phyloP scores from a whole-genome alignment of 164 flowering plant genomes.

The Annona cherimola region DNA sequence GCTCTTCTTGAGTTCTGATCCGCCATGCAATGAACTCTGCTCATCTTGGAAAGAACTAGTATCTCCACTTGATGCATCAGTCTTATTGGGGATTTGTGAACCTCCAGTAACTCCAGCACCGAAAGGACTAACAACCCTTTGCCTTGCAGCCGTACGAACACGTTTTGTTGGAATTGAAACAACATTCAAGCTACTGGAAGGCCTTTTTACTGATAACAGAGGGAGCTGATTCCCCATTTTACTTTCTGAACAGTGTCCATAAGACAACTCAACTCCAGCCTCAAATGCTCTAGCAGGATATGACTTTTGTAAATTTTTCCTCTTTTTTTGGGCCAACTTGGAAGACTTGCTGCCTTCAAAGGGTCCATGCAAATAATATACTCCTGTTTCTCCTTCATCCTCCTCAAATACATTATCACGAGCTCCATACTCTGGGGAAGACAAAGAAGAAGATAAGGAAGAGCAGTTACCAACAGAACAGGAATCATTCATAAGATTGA shows the following conservation, averaged over 20 bases:
- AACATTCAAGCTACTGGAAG: constrained; percentile 50
- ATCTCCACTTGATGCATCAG: constrained; percentile 97
- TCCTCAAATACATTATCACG: constrained; percentile 57
- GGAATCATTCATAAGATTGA: background rate
- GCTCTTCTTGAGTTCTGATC: constrained; percentile 47
- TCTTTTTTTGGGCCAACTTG: constrained; percentile 49
- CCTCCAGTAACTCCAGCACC: constrained; percentile 41
- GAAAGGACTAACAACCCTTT: constrained; percentile 64
- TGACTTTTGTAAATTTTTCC: constrained; percentile 40
- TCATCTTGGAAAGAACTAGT: constrained; percentile 96
- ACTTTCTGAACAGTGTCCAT: constrained; percentile 40
- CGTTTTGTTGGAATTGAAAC: constrained; percentile 85
- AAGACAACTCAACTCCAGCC: constrained; percentile 40
- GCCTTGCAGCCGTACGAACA: constrained; percentile 88
- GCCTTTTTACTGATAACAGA: constrained; percentile 52
- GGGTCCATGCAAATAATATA: constrained; percentile 48
- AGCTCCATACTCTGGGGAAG: constrained; percentile 40
- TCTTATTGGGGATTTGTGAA: constrained; percentile 39
- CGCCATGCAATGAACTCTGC: constrained; percentile 69
- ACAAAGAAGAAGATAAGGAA: constrained; percentile 11
- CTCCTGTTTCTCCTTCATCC: constrained; percentile 73
- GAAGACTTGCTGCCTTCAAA: constrained; percentile 51
- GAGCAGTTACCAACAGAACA: background rate
- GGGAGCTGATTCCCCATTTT: constrained; percentile 41
- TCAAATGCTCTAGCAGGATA: constrained; percentile 48